These are phyloP conservation scores for Penicillium paneum DNA, from an alignment of 2,329 filamentous ascomycete genomes.

Conservation along the genomic window DNA sequence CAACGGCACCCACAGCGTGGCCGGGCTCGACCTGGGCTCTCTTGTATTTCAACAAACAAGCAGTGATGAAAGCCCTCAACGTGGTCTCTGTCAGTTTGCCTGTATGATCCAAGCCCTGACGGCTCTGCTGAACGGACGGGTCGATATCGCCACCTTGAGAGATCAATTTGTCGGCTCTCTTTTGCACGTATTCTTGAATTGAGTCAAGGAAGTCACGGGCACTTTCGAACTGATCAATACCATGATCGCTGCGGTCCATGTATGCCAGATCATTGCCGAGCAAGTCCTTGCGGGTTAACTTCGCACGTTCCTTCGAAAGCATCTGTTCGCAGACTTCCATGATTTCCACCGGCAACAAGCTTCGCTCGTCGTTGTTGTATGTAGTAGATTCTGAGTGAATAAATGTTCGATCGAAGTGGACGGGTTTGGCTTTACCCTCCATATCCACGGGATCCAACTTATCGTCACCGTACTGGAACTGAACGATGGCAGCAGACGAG, in stretches of 20 bases:
- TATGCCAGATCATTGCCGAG: conserved; percentile 64
- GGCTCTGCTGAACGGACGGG: conserved; percentile 28
- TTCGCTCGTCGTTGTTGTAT: conserved; percentile 71
- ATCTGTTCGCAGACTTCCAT: conserved; percentile 64
- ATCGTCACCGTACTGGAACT: conserved; percentile 97
- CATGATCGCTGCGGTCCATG: conserved; percentile 64
- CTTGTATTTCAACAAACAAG: conserved; percentile 86
- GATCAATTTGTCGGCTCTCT: conserved; percentile 60
- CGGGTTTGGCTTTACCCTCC: conserved; percentile 89
- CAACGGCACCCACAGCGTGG: conserved; percentile 92
- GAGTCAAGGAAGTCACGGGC: conserved; percentile 76
- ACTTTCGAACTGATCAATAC: conserved; percentile 74
- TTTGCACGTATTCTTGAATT: conserved; percentile 68
- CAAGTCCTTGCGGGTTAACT: conserved; percentile 62
- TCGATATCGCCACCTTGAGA: conserved; percentile 34
- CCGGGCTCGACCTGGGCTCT: conserved; percentile 90
- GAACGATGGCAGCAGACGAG: conserved; percentile 81
- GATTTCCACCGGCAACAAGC: conserved; percentile 73
- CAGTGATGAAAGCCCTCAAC: conserved; percentile 69
- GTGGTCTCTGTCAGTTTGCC: conserved; percentile 78
- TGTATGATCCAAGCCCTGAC: conserved; percentile 60
- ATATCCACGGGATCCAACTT: conserved; percentile 95
- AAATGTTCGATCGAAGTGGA: conserved; percentile 88
- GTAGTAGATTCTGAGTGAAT: conserved; percentile 73
- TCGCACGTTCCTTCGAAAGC: conserved; percentile 64